Evolutionary conservation across 2,329 filamentous ascomycete species (phyloP).

Genomic region (Xylaria sp.): DNA sequence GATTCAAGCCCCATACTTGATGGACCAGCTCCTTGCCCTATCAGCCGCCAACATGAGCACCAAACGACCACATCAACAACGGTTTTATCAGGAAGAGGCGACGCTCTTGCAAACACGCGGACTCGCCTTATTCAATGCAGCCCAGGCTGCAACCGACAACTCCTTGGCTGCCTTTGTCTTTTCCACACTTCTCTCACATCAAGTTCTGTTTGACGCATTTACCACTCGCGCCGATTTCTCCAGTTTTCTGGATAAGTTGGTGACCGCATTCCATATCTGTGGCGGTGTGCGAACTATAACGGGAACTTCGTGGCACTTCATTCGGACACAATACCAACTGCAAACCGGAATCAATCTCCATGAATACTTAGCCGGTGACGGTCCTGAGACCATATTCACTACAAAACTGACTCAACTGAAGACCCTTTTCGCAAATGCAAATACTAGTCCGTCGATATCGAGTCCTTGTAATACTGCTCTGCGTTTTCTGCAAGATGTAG

Average conservation of each 20-base stretch:
- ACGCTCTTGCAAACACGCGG: conserved; percentile 31
- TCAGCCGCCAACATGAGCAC: conserved; percentile 50
- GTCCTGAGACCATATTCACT: not conserved
- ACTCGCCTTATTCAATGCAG: conserved; percentile 23
- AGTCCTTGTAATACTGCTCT: conserved; percentile 12
- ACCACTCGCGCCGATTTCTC: conserved; percentile 10
- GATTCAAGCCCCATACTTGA: conserved; percentile 49
- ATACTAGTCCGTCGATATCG: not conserved
- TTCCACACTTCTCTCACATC: conserved; percentile 34
- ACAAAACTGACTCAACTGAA: conserved; percentile 4
- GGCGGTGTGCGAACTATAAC: conserved; percentile 29
- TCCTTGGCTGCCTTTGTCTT: conserved; percentile 33
- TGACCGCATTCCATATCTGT: conserved; percentile 28
- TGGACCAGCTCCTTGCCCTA: conserved; percentile 54
- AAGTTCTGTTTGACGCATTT: conserved; percentile 33
- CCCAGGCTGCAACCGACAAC: conserved; percentile 19
- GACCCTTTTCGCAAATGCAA: not conserved
- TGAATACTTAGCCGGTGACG: not conserved
- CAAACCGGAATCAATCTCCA: conserved; percentile 7
- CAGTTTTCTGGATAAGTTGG: conserved; percentile 25
- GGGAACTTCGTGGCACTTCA: conserved; percentile 8
- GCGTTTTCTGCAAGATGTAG: not conserved
- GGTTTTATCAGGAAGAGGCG: conserved; percentile 28
- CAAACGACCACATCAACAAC: conserved; percentile 29
- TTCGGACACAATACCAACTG: conserved; percentile 9